Base-by-base conservation (phyloP, 345 rosid species). In the Linum usitatissimum region DNA sequence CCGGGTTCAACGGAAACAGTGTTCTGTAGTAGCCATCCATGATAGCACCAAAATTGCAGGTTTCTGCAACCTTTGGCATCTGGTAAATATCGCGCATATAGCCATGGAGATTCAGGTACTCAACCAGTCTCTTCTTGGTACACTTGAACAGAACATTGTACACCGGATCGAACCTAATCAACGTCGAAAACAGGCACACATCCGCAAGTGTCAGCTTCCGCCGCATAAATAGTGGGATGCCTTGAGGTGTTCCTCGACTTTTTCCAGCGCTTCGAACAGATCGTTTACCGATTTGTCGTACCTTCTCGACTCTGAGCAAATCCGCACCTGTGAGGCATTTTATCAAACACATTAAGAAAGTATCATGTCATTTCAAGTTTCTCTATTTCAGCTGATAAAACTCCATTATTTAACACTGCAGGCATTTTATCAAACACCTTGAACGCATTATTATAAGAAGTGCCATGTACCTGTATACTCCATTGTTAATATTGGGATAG, bases 281-380 rank as follows among this genome's bases (percentile, higher is more conserved):
- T 71, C 88, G 68, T 49, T 71, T 72, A 83, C 96, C 10, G 95
- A 91, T 57, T 30, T 30, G 60, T 92, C 90, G 70, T 89, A 89
- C 93, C 95, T 59, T 81, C 91, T 66, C 85, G 95, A 68, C 85
- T 86, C 73, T 92, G 93, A 36, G 93, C 93, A 83, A 89, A 89
- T 5, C 95, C 98, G 54, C 93, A 84, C 71, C 96, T 89, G 73
- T 59, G 65, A 48, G 21, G 5, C 6, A 9, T 15, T 6, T 5
- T 15, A 5, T 20, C 31, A 60, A 34, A 13, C 21, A 17, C 18
- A 55, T 55, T 8, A 18, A 23, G 8, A 31, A 30, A 9, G 3
- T 31, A 15, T 4, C 39, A 58, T 34, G 38, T 4, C 38, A 34
- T 5, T 34, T 34, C 38, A 34, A 34, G 3, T 3, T 31, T 5